These are phyloP conservation scores for Calonectria naviculata DNA, from an alignment of 2,329 filamentous ascomycete genomes.

Conservation along the genomic window DNA sequence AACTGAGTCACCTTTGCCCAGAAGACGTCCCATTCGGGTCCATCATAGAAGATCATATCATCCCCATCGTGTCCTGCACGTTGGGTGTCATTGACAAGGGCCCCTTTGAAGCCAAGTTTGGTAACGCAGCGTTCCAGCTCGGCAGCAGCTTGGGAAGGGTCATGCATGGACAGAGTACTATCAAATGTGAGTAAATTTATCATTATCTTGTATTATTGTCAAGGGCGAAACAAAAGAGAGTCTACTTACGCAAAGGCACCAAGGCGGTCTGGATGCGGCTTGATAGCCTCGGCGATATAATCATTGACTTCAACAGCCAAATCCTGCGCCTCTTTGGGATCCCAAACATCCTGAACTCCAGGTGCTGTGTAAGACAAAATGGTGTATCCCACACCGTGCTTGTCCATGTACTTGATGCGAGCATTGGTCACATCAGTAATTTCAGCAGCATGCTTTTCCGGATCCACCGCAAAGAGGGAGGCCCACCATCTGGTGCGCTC, in stretches of 20 bases:
- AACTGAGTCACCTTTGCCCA: constrained; percentile 68
- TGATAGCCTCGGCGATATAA: constrained; percentile 51
- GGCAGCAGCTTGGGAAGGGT: constrained; percentile 59
- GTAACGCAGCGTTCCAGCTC: constrained; percentile 66
- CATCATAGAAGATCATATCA: constrained; percentile 73
- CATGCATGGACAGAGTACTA: constrained; percentile 63
- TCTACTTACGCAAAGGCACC: constrained; percentile 57
- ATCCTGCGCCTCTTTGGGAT: constrained; percentile 52
- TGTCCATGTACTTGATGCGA: constrained; percentile 56
- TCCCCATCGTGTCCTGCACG: constrained; percentile 68
- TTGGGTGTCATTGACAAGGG: constrained; percentile 71
- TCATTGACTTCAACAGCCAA: constrained; percentile 56
- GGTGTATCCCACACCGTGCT: constrained; percentile 60
- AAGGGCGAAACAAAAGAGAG: background rate
- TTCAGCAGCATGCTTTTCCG: constrained; percentile 67
- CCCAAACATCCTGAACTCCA: constrained; percentile 58
- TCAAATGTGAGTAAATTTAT: background rate
- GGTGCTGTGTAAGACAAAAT: constrained; percentile 62
- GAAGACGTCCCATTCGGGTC: constrained; percentile 69
- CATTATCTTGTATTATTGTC: background rate
- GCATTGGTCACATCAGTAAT: constrained; percentile 56
- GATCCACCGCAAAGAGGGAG: constrained; percentile 66
- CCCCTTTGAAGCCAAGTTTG: constrained; percentile 71
- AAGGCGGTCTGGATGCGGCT: constrained; percentile 51
- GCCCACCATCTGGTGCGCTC: constrained; percentile 73